Conservation (phyloP, 192 early-diverging fungal species). For the Glomus cerebriforme region DNA sequence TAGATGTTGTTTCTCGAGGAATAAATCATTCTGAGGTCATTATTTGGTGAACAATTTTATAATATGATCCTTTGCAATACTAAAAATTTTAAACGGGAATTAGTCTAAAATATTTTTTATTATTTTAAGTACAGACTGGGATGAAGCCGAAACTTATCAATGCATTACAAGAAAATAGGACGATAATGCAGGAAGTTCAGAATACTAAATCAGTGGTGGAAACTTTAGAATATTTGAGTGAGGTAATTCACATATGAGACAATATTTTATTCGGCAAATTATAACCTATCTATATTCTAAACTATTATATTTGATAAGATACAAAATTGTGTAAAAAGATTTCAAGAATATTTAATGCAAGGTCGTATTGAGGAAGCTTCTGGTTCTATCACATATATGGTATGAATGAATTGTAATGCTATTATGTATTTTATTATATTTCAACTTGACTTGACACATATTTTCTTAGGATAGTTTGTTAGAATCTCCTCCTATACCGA, state of each 20-base stretch:
- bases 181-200: constrained; percentile 15
- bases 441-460: not conserved
- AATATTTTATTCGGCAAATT: not conserved
- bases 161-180: constrained; percentile 16
- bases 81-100: not conserved
- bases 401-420: not conserved
- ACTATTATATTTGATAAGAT: not conserved
- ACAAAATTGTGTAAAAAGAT: constrained; percentile 2
- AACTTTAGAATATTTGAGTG: constrained; percentile 19
- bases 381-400: constrained; percentile 19
- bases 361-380: constrained; percentile 30
- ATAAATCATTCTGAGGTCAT: constrained; percentile 27
- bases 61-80: too few species aligned
- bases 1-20: constrained; percentile 10
- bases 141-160: constrained; percentile 13
- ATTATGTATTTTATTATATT: not conserved
- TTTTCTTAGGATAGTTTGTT: constrained; percentile 22
- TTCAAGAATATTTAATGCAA: constrained; percentile 22
- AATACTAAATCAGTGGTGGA: constrained; percentile 9
- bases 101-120: not conserved
- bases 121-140: constrained; percentile 5
- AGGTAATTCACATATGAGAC: not conserved
- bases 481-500: constrained; percentile 15
- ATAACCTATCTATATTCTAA: not conserved
- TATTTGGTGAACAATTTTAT: too few species aligned